Evolutionary conservation across 345 rosid genomes (phyloP), one percentile per base, ranked within the genome.

Genomic region (Murraya koenigii): DNA sequence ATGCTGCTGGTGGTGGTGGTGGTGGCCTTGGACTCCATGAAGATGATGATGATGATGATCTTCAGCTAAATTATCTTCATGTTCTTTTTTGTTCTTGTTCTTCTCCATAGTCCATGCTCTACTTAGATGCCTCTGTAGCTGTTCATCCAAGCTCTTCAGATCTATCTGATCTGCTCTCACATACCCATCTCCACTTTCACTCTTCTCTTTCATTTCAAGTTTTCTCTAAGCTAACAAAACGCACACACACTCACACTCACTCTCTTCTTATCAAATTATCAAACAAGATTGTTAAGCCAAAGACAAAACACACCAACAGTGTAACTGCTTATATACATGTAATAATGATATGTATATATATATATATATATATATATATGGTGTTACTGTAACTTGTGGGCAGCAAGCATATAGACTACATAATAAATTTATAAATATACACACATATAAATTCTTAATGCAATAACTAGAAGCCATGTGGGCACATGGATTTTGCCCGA

Each of bases 121-220:
- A 84, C 87, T 90, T 56, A 92, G 82, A 83, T 96, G 99, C 85
- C 95, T 87, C 86, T 94, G 97, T 2, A 96, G 82, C 81, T 96
- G 99, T 82, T 94, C 99, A 80, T 96, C 99, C 32, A 96, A 79
- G 82, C 95, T 90, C 89, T 92, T 96, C 75, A 96, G 90, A 86
- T 96, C 98, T 86, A 96, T 94, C 90, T 92, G 95, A 89, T 94
- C 98, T 19, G 99, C 99, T 75, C 99, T 88, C 81, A 96, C 97
- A 79, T 92, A 94, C 82, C 93, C 97, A 44, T 90, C 91, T 52
- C 91, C 87, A 75, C 87, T 84, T 80, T 88, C 90, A 80, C 82
- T 85, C 83, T 88, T 90, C 81, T 84, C 88, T 85, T 89, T 87
- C 96, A 89, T 87, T 47, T 54, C 59, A 1, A 33, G 22, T 19